Conservation (phyloP, 352 stramenopile species). For the Pythium aquatile region DNA sequence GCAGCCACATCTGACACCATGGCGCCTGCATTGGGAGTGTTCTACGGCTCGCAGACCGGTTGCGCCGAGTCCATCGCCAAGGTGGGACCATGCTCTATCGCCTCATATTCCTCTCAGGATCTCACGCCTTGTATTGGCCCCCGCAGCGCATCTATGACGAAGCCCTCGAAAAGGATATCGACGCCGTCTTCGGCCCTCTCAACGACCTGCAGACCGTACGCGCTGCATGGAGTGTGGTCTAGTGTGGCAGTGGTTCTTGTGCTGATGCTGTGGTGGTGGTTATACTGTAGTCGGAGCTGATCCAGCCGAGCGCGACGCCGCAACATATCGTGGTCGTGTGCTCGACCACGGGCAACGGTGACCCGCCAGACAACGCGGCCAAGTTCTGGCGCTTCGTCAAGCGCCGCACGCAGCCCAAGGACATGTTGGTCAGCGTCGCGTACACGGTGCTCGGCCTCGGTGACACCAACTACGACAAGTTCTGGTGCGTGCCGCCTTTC, state of each 20-base stretch:
- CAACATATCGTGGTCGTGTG: slow-evolving; percentile 85
- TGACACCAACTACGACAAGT: slow-evolving; percentile 98
- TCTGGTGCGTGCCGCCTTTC: slow-evolving; percentile 60
- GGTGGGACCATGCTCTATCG: slow-evolving; percentile 29
- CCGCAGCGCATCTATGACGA: slow-evolving; percentile 67
- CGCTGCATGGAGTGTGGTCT: neutral
- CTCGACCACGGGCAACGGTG: slow-evolving; percentile 95
- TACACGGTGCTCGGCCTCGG: slow-evolving; percentile 92
- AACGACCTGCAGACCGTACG: slow-evolving; percentile 74
- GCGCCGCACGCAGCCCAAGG: slow-evolving; percentile 71
- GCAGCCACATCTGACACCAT: slow-evolving; percentile 1
- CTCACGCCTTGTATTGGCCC: neutral
- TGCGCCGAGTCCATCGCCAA: slow-evolving; percentile 84
- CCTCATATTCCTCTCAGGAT: neutral
- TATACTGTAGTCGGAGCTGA: slow-evolving; percentile 28
- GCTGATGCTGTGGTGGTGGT: neutral
- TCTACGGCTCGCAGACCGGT: slow-evolving; percentile 89
- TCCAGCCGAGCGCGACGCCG: slow-evolving; percentile 34
- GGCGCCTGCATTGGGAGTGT: slow-evolving; percentile 44
- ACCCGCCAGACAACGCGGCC: slow-evolving; percentile 92
- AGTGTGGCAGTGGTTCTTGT: neutral
- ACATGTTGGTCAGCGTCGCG: slow-evolving; percentile 68
- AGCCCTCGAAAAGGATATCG: slow-evolving; percentile 52
- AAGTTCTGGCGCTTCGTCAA: slow-evolving; percentile 94
- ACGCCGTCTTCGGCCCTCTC: slow-evolving; percentile 49